These are phyloP conservation scores for Colletotrichum sansevieriae DNA, from an alignment of 2,329 filamentous ascomycete species.

Conservation along the genomic window DNA sequence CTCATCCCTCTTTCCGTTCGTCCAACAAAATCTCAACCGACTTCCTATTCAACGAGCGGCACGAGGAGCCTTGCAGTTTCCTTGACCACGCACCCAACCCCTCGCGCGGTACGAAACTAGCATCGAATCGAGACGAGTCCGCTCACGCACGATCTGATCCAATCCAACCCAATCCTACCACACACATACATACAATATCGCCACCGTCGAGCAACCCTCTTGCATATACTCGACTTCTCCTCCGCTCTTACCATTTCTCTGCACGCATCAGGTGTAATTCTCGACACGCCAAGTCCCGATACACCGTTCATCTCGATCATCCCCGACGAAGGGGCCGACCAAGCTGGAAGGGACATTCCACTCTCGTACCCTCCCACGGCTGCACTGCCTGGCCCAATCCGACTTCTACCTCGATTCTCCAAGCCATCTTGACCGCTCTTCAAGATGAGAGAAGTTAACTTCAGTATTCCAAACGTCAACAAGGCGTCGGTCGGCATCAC, in stretches of 20 bases:
- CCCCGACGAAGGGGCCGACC: constrained; percentile 35
- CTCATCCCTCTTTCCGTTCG: not conserved
- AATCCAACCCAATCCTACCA: constrained; percentile 32
- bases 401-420: constrained; percentile 12
- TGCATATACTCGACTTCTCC: constrained; percentile 9
- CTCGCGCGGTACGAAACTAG: constrained; percentile 37
- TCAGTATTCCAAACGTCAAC: constrained; percentile 99
- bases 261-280: constrained; percentile 17
- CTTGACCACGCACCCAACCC: constrained; percentile 26
- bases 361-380: constrained; percentile 30
- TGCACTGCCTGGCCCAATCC: constrained; percentile 39
- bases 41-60: constrained; percentile 1
- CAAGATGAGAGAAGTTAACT: constrained; percentile 99
- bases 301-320: constrained; percentile 11
- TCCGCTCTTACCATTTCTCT: constrained; percentile 20
- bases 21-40: not conserved
- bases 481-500: constrained; percentile 99
- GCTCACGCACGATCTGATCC: constrained; percentile 37
- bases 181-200: constrained; percentile 33
- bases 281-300: constrained; percentile 34
- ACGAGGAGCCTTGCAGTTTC: constrained; percentile 4
- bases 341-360: constrained; percentile 38
- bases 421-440: constrained; percentile 25
- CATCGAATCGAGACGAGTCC: constrained; percentile 41
- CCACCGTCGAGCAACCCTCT: constrained; percentile 33